Conservation (phyloP, 805 yeast species). For the Zygosaccharomyces bailii region DNA sequence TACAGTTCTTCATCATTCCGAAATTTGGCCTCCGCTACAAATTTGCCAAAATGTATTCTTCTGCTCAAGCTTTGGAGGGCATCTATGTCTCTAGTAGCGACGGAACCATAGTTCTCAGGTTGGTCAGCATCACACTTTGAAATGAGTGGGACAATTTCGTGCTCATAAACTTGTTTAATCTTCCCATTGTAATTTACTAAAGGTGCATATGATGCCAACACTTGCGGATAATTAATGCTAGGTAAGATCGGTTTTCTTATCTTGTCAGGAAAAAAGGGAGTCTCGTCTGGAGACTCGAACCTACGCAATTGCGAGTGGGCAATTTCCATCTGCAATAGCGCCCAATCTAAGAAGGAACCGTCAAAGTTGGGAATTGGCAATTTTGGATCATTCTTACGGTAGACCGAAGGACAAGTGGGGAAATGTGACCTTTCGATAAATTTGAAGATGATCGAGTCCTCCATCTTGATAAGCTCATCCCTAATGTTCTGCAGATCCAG, state of each 20-base stretch:
- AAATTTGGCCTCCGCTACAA: slow-evolving; percentile 95
- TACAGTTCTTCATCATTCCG: slow-evolving; percentile 61
- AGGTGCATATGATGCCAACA: slow-evolving; percentile 69
- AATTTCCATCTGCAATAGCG: slow-evolving; percentile 69
- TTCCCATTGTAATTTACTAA: slow-evolving; percentile 72
- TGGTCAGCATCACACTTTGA: slow-evolving; percentile 69
- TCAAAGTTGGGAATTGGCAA: slow-evolving; percentile 62
- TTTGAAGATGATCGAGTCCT: slow-evolving; percentile 90
- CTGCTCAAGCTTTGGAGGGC: slow-evolving; percentile 84
- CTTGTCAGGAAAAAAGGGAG: slow-evolving; percentile 76
- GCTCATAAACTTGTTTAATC: slow-evolving; percentile 65
- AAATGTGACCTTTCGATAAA: slow-evolving; percentile 93
- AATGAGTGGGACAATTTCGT: slow-evolving; percentile 70
- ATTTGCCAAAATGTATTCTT: slow-evolving; percentile 93
- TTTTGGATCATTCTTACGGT: slow-evolving; percentile 46
- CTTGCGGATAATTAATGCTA: slow-evolving; percentile 68
- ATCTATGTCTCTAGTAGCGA: slow-evolving; percentile 80
- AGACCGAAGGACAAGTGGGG: slow-evolving; percentile 69
- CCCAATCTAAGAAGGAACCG: slow-evolving; percentile 87
- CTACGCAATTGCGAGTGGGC: slow-evolving; percentile 79
- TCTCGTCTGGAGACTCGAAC: slow-evolving; percentile 91
- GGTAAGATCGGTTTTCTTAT: slow-evolving; percentile 73
- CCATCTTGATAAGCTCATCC: slow-evolving; percentile 84
- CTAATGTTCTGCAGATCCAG: slow-evolving; percentile 80
- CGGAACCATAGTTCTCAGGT: slow-evolving; percentile 81